Evolutionary conservation across 83 land plant species (phyloP).

Genomic region (Diphasiastrum complanatum): DNA sequence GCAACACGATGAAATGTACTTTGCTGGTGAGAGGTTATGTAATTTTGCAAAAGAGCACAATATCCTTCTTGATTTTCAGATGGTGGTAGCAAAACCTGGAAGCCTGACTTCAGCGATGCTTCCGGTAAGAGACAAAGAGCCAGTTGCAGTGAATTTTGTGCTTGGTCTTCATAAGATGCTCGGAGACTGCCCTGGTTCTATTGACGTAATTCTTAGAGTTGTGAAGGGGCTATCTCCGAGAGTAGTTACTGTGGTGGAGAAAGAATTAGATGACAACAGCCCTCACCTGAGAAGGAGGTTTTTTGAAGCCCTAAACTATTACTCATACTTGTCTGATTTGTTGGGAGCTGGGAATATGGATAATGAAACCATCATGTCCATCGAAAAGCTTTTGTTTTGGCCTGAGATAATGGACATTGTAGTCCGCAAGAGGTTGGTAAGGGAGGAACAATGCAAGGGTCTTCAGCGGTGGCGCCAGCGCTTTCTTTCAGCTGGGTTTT

Average conservation of each 20-base stretch:
- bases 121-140: not conserved
- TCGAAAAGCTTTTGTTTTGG: too few relatives aligned
- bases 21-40: constrained; percentile 7
- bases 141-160: too few relatives aligned
- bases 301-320: constrained; percentile 4
- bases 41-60: constrained; percentile 1
- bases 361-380: not conserved
- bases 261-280: constrained; percentile 14
- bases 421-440: too few relatives aligned
- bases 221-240: not conserved
- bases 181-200: not conserved
- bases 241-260: constrained; percentile 8
- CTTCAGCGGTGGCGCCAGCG: too few relatives aligned
- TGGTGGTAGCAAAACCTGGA: not conserved
- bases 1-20: not conserved
- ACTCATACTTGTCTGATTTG: constrained; percentile 8
- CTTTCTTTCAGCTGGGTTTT: too few relatives aligned
- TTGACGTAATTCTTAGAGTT: not conserved
- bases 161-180: too few relatives aligned
- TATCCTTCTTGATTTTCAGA: too few relatives aligned
- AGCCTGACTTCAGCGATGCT: constrained; percentile 5
- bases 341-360: constrained; percentile 5
- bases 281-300: too few relatives aligned
- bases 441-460: too few relatives aligned
- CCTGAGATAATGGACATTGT: too few relatives aligned